Percentiles rank a stretch among this genome's conserved stretches.
Evolutionary conservation across 768 basidiomycete genomes (phyloP).

Genomic region (Astraeus odoratus): DNA sequence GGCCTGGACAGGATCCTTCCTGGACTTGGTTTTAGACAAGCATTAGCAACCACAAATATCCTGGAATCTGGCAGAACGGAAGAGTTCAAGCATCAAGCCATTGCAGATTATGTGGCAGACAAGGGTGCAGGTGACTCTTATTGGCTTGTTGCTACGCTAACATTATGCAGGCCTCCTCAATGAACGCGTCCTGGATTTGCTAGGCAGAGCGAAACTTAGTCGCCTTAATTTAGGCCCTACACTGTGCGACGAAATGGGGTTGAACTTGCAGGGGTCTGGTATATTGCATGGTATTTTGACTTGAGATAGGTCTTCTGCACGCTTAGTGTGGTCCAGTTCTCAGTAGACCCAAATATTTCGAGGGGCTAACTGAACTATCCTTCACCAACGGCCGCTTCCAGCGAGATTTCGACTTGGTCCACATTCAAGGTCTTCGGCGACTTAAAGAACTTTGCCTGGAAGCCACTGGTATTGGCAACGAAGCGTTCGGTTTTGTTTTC

Average conservation of each 20-base stretch:
- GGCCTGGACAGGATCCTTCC: not conserved
- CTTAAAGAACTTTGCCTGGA: constrained; percentile 41
- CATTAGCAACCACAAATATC: not conserved
- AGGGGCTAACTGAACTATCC: constrained; percentile 42
- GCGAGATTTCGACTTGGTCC: constrained; percentile 40
- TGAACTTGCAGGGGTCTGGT: constrained; percentile 41
- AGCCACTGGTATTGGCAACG: constrained; percentile 52
- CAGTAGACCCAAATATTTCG: constrained; percentile 44
- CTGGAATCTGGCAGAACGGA: not conserved
- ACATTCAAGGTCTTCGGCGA: constrained; percentile 48
- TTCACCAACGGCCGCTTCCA: constrained; percentile 38
- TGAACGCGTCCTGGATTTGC: constrained; percentile 34
- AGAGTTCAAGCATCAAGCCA: constrained; percentile 30
- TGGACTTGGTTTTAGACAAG: constrained; percentile 5
- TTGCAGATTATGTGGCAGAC: constrained; percentile 28
- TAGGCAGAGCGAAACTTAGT: constrained; percentile 41
- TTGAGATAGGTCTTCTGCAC: constrained; percentile 1
- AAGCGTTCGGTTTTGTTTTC: constrained; percentile 39
- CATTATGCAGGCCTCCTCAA: constrained; percentile 40
- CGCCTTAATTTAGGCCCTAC: constrained; percentile 41
- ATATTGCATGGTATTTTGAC: constrained; percentile 34
- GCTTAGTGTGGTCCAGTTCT: constrained; percentile 36
- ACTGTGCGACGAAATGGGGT: constrained; percentile 39
- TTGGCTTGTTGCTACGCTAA: constrained; percentile 21
- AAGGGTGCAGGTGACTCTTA: constrained; percentile 25